Evolutionary conservation across 768 basidiomycete species (phyloP).

Genomic region (Leucocoprinus sp.): DNA sequence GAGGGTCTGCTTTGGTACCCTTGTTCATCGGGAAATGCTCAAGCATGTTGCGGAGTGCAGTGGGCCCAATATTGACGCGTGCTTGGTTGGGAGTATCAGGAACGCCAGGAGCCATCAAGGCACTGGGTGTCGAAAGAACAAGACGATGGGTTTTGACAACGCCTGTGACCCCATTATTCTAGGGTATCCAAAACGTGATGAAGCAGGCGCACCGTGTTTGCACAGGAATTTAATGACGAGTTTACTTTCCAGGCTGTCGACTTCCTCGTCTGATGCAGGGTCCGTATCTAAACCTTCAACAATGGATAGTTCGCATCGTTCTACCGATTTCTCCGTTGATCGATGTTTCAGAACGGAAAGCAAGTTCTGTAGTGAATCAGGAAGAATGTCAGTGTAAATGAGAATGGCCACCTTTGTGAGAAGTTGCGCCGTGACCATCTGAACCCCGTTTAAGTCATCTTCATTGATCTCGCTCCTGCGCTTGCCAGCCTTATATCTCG

Average conservation of each 20-base stretch:
- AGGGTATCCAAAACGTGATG: not conserved
- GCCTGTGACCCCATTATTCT: constrained; percentile 33
- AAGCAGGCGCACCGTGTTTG: constrained; percentile 60
- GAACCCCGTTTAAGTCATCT: constrained; percentile 27
- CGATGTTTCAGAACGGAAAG: constrained; percentile 68
- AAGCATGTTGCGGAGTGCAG: constrained; percentile 65
- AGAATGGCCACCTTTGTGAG: constrained; percentile 51
- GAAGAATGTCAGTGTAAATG: not conserved
- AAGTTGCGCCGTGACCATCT: constrained; percentile 54
- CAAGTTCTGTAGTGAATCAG: constrained; percentile 38
- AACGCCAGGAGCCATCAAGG: constrained; percentile 59
- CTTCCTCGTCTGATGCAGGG: constrained; percentile 33
- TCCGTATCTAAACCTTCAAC: constrained; percentile 37
- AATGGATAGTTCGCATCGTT: constrained; percentile 68
- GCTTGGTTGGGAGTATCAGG: constrained; percentile 54
- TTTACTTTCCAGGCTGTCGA: constrained; percentile 62
- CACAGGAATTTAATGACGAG: constrained; percentile 69
- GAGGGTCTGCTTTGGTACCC: constrained; percentile 61
- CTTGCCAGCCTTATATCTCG: constrained; percentile 43
- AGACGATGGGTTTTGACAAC: constrained; percentile 78
- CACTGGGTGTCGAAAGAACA: constrained; percentile 46
- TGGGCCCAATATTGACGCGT: constrained; percentile 62
- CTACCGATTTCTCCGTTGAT: constrained; percentile 69
- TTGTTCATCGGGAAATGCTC: constrained; percentile 71
- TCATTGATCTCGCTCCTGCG: constrained; percentile 13